Conservation (phyloP, 176 grass and related monocot genomes). For the Poa annua region DNA sequence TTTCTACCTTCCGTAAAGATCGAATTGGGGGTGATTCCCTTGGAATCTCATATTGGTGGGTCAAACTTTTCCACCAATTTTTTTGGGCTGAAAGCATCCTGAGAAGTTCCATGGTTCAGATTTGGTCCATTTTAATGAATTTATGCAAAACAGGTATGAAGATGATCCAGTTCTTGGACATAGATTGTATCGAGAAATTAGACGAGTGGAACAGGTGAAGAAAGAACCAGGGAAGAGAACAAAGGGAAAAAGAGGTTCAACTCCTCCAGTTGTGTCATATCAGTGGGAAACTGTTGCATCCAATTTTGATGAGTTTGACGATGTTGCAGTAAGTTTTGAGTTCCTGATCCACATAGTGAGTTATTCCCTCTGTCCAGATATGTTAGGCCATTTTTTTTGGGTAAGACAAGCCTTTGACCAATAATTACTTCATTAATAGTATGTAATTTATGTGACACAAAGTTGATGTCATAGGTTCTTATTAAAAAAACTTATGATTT, state of each 20-base stretch:
- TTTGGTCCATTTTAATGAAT: constrained; percentile 36
- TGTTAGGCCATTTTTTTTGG: neutral
- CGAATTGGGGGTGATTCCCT: constrained; percentile 89
- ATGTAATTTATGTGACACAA: neutral
- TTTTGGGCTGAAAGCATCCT: neutral
- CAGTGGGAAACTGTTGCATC: constrained; percentile 98
- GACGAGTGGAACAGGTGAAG: constrained; percentile 71
- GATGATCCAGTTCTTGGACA: constrained; percentile 95
- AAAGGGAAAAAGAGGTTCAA: constrained; percentile 64
- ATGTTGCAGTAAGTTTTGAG: constrained; percentile 86
- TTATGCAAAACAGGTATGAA: constrained; percentile 81
- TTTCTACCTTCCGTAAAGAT: constrained; percentile 92
- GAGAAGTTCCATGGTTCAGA: constrained; percentile 9
- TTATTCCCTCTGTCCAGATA: neutral
- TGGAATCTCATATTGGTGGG: constrained; percentile 95
- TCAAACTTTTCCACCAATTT: constrained; percentile 15
- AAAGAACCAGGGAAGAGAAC: constrained; percentile 71
- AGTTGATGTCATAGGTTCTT: neutral
- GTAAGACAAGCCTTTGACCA: neutral
- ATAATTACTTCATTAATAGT: neutral
- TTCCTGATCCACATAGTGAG: constrained; percentile 25
- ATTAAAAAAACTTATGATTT: neutral
- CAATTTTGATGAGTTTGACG: constrained; percentile 93
- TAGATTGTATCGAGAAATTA: constrained; percentile 95
- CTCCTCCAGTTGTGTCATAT: constrained; percentile 61